Evolutionary conservation across 1,284 basidiomycete species (phyloP), one percentile per base, ranked within the genome.

Genomic region (Irpex sp.): DNA sequence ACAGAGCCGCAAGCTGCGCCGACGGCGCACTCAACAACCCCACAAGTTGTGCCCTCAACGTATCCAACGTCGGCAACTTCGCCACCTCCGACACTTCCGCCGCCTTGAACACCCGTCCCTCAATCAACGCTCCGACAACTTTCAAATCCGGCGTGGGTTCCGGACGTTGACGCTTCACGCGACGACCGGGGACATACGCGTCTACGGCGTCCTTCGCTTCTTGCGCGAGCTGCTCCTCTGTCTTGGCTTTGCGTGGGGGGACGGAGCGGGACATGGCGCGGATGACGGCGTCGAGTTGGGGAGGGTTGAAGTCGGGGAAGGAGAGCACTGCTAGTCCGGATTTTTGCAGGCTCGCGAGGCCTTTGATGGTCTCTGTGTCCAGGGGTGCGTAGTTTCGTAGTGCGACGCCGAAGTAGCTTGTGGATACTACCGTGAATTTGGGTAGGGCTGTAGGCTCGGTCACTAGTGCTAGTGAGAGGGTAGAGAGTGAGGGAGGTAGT

Each of bases 71-170:
- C 33, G 90, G 90, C 61, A 93, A 71, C 66, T 82, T 82, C 36
- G 88, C 81, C 2, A 91, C 82, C 35, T 83, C 80, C 71, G 78
- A 75, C 63, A 92, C 76, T 10, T 78, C 80, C 7, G 78, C 73
- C 18, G 83, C 77, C 58, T 83, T 76, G 72, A 91, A 84, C 60
- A 91, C 80, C 66, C 80, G 77, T 33, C 88, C 87, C 68, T 92
- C 91, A 61, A 92, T 82, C 61, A 92, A 74, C 48, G 88, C 90
- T 18, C 90, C 91, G 61, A 90, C 78, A n/a, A 93, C 73, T 67
- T 76, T 81, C 61, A 93, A 71, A 69, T 88, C 85, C 4, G 90
- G 90, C 14, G 78, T 73, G 61, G 83, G 72, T 33, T 77, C 73
- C 57, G 82, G 80, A 58, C 78, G 78, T 65, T 81, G 73, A 57